Conservation (phyloP, 108 stramenopile genomes). For the Conticribra weissflogii region DNA sequence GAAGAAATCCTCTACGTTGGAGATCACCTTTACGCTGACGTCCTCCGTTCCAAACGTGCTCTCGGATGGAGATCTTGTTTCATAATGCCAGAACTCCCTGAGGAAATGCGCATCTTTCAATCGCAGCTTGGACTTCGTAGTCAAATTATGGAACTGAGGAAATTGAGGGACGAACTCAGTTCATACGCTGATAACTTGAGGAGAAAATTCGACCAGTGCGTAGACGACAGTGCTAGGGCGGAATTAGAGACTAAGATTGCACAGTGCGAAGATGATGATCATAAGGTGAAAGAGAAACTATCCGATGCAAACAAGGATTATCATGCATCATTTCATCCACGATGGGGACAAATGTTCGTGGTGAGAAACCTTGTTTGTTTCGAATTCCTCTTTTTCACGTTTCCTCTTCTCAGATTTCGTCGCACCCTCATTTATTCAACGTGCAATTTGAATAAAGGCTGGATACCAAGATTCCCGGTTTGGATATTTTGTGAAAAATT, state of each 20-base stretch:
- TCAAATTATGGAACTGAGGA: slow-evolving; percentile 62
- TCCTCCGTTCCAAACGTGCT: slow-evolving; percentile 90
- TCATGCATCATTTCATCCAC: slow-evolving; percentile 79
- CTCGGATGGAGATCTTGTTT: slow-evolving; percentile 96
- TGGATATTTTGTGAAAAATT: slow-evolving; percentile 92
- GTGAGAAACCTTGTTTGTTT: slow-evolving; percentile 4
- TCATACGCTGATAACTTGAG: slow-evolving; percentile 53
- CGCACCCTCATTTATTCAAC: slow-evolving; percentile 30
- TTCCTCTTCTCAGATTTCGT: slow-evolving; percentile 13
- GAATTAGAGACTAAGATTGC: slow-evolving; percentile 46
- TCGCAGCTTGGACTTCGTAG: slow-evolving; percentile 48
- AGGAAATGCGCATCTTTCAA: slow-evolving; percentile 78
- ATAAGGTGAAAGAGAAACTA: slow-evolving; percentile 62
- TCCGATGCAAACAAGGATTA: slow-evolving; percentile 55
- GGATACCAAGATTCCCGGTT: slow-evolving; percentile 96
- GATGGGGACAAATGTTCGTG: slow-evolving; percentile 80
- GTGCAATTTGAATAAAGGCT: slow-evolving; percentile 62
- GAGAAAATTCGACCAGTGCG: slow-evolving; percentile 32
- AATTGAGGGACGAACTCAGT: slow-evolving; percentile 69
- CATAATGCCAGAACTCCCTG: slow-evolving; percentile 88
- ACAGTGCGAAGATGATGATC: slow-evolving; percentile 77
- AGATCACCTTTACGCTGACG: slow-evolving; percentile 95
- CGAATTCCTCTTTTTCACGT: not conserved
- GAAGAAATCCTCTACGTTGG: slow-evolving; percentile 97
- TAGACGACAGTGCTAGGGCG: slow-evolving; percentile 11